Conservation (phyloP, 2,329 filamentous ascomycete species). For the Chrysoporthe puriensis region DNA sequence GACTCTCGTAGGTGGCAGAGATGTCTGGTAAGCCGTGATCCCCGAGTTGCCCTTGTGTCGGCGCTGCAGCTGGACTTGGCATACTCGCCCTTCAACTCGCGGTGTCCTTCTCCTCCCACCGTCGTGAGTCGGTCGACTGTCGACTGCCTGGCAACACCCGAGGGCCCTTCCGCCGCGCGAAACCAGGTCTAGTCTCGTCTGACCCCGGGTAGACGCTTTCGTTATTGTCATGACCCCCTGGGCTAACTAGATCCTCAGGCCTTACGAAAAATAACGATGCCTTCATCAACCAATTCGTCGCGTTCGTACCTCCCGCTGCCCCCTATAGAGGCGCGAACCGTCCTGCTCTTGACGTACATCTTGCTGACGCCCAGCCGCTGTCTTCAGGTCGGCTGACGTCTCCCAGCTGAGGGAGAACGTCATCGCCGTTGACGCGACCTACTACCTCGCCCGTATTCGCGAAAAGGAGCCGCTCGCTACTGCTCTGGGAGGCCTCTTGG, state of each 20-base stretch:
- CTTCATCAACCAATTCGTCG: slow-evolving; percentile 25
- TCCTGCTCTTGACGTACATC: neutral
- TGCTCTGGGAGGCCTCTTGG: slow-evolving; percentile 86
- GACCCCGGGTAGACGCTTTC: neutral
- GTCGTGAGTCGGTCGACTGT: neutral
- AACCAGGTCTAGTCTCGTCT: neutral
- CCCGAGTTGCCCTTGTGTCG: neutral
- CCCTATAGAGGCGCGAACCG: neutral
- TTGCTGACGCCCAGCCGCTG: slow-evolving; percentile 14
- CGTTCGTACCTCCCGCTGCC: neutral
- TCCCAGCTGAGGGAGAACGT: slow-evolving; percentile 73
- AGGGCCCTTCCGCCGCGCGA: neutral
- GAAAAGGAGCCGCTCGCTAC: slow-evolving; percentile 87
- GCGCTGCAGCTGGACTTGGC: neutral
- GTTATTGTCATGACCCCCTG: neutral
- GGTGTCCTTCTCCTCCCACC: neutral
- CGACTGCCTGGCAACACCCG: no score
- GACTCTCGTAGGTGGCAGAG: slow-evolving; percentile 3
- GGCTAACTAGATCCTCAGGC: neutral
- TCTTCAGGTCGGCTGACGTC: slow-evolving; percentile 60
- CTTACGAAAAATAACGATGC: slow-evolving; percentile 27
- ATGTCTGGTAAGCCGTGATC: slow-evolving; percentile 14
- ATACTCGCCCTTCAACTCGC: neutral
- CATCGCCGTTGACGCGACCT: slow-evolving; percentile 85
- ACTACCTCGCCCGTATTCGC: slow-evolving; percentile 83